Base-by-base conservation (phyloP, 345 rosid genomes). In the Ceriops decandra region DNA sequence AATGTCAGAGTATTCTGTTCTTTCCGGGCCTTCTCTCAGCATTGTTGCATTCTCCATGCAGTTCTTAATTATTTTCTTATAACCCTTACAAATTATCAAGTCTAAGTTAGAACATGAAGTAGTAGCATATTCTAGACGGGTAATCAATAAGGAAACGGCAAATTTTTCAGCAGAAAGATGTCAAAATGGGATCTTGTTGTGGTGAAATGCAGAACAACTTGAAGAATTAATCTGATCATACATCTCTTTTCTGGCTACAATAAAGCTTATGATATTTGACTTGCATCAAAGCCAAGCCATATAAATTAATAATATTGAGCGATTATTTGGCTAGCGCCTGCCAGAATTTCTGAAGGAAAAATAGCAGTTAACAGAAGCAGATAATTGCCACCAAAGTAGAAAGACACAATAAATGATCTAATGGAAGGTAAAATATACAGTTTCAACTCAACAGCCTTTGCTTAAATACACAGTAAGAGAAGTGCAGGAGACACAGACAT, bases 201-300 rank as follows among this genome's bases (percentile, higher is more conserved):
- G 17, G 19, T 42, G 19, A 42, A 42, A 42, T 13, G 49, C 49
- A 38, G 0, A 38, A 9, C 38, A 1, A 35, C 46, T 36, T 36
- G 46, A 35, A 5, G 36, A 33, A 35, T 35, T 35, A 6, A 35
- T 36, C 46, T 8, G 46, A 36, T 36, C 46, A 36, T 36, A 3
- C 46, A 36, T 36, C 2, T 36, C 13, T 42, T 42, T 42, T 4
- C 47, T 42, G 4, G 16, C 47, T 42, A 42, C 17, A 42, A 11
- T 52, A 26, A 52, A 52, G 57, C 2, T 52, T 52, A 52, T 20
- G 21, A n/a, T 52, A 52, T n/a, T 19, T n/a, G 57, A 52, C 24
- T 69, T 70, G 54, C 74, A 68, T 70, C 61, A 62, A 70, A 70
- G 26, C 74, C 74, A 36, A 70, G 74, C 74, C 74, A 49, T 53